Base-by-base conservation (phyloP, 2,329 filamentous ascomycete genomes). In the Aaosphaeria pasadenensis region DNA sequence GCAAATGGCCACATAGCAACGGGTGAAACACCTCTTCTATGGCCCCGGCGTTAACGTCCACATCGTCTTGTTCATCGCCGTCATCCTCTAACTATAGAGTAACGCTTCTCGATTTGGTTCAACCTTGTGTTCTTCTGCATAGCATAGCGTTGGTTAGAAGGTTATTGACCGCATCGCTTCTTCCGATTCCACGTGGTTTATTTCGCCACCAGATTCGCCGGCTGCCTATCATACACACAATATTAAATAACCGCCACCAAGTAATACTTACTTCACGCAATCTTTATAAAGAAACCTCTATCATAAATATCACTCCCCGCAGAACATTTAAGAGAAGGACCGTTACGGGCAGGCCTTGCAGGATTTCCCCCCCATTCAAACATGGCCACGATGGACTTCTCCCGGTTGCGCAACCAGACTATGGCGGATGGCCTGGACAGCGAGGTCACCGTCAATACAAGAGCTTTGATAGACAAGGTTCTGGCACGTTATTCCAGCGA, bases 381-480 rank as follows among this genome's bases (percentile, higher is more conserved):
- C 17, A 71, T 71, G 68, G 63, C 67, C 43, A 43, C 56, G 2
- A 62, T 80, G 50, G 80, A 84, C 58, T 83, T 80, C 60, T 79
- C 78, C 64, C 78, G 86, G 64, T 78, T 99, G 56, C 88, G 90
- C 64, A 91, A 92, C 58, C 88, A 90, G 62, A 94, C 94, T 29
- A 82, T 99, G 75, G 87, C 89, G 48, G 89, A 89, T 56, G 88
- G 91, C 52, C 90, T 95, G 60, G 94, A 97, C 71, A 94, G 97
- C 72, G 94, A 94, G 39, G 94, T 99, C 48, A 99, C 94, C 1
- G 94, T 99, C 64, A 96, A 99, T 67, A 99, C 94, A 43, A 82
- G 95, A 64, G 94, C 94, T 39, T 74, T 99, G 60, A 99, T 99
- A 66, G 95, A 97, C 75, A 99, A 99, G 72, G 92, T 99, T 7